These are phyloP conservation scores for Haplosporangium sp. DNA, from an alignment of 371 early-diverging fungal genomes.

Conservation along the genomic window DNA sequence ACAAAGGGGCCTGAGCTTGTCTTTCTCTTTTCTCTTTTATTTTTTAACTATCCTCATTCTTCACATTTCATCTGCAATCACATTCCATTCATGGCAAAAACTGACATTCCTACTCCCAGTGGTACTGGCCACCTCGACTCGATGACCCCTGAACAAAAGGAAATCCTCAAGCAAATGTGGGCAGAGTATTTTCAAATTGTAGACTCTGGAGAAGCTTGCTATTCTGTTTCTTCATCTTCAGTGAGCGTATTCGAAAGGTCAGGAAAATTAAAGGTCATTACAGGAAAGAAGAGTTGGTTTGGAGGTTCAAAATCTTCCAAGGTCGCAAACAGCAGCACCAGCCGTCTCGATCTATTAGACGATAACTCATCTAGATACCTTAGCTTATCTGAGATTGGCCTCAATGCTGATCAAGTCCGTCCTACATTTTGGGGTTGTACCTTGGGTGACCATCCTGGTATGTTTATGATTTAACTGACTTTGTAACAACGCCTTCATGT, in stretches of 20 bases:
- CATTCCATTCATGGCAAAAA: background rate
- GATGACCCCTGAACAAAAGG: slow-evolving; percentile 63
- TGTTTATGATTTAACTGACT: background rate
- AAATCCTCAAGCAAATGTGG: slow-evolving; percentile 68
- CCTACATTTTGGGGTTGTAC: slow-evolving; percentile 43
- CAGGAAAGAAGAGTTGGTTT: slow-evolving; percentile 29
- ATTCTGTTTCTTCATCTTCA: background rate
- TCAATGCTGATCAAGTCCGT: slow-evolving; percentile 30
- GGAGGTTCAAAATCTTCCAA: slow-evolving; percentile 49
- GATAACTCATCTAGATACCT: slow-evolving; percentile 23
- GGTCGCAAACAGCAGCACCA: background rate
- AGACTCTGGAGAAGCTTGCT: slow-evolving; percentile 42
- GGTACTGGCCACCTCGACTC: slow-evolving; percentile 60
- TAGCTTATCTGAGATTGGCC: slow-evolving; percentile 54
- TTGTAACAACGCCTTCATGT: background rate
- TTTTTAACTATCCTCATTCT: background rate
- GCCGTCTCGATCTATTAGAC: background rate
- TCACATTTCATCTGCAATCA: background rate
- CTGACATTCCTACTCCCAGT: background rate
- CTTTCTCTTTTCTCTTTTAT: too few relatives aligned
- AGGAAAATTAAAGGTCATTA: background rate
- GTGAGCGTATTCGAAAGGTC: background rate
- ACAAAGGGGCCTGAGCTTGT: too few relatives aligned
- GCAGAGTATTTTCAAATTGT: slow-evolving; percentile 60
- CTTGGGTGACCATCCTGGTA: slow-evolving; percentile 45